Evolutionary conservation across 75 land plant genomes (phyloP), one percentile per base, ranked within the genome.

Genomic region (Selaginella tamariscina): DNA sequence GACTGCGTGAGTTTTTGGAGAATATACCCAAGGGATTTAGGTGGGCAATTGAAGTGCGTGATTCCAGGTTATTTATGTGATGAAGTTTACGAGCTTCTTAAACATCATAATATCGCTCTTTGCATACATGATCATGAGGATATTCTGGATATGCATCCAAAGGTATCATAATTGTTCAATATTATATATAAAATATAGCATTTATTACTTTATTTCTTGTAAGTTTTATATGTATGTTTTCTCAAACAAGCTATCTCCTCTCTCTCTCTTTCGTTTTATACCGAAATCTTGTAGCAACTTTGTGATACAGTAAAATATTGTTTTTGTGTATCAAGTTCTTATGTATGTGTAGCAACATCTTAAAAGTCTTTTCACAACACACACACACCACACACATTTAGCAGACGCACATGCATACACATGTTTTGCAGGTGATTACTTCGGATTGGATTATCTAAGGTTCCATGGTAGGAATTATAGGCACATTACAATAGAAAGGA

Each of bases 81-180:
- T 56, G 78, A 76, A 5, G 65, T 76, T n/a, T 76, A 72, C 31
- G 54, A 31, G 26, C 49, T 71, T 28, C 56, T 76, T 29, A 64
- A 73, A 24, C 28, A 62, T 15, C 30, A 76, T 57, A 72, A 72
- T 29, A 62, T 60, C 32, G 31, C 75, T 20, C 30, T 76, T 31
- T 66, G 68, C 31, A 76, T 72, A 26, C 78, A 76, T 56, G 78
- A 76, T 65, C 75, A 76, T 27, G 62, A 72, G 31, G 78, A 76
- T 30, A 76, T 76, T 26, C 20, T 59, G 18, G 32, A 18, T 8
- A 13, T 27, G 21, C 75, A 76, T 33, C 78, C 78, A 55, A 55
- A 76, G 75, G 78, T 72, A 5, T n/a, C n/a, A n/a, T n/a, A n/a
- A n/a, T n/a, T n/a, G n/a, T n/a, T n/a, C n/a, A n/a, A n/a, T n/a